Evolutionary conservation across 257 asterid genomes (phyloP).

Genomic region (Plectranthus barbatus): DNA sequence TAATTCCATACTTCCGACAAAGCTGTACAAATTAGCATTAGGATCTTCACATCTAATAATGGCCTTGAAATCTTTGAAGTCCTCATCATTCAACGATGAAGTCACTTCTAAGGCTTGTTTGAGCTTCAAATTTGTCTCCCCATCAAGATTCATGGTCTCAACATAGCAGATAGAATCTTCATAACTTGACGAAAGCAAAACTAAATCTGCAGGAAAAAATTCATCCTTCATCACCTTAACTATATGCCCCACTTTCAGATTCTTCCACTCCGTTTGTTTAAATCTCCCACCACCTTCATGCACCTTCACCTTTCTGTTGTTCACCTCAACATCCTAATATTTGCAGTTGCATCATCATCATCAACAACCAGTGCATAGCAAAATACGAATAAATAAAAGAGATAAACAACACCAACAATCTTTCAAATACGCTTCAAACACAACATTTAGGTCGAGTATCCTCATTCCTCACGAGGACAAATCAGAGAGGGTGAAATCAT

Average conservation of each 20-base stretch:
- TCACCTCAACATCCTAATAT: slow-evolving; percentile 53
- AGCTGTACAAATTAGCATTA: slow-evolving; percentile 53
- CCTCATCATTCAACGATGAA: slow-evolving; percentile 25
- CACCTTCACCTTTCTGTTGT: slow-evolving; percentile 52
- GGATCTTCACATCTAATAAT: slow-evolving; percentile 60
- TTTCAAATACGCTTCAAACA: not conserved
- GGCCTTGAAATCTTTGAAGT: slow-evolving; percentile 35
- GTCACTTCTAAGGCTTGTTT: slow-evolving; percentile 63
- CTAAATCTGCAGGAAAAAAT: slow-evolving; percentile 62
- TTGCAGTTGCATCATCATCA: slow-evolving; percentile 2
- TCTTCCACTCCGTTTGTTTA: slow-evolving; percentile 43
- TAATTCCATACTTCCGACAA: slow-evolving; percentile 54
- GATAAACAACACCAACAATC: not conserved
- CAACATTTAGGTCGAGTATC: not conserved
- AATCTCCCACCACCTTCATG: slow-evolving; percentile 38
- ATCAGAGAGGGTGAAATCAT: not conserved
- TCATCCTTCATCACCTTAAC: slow-evolving; percentile 63
- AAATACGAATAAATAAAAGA: not conserved
- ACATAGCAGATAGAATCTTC: slow-evolving; percentile 66
- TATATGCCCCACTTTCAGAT: slow-evolving; percentile 53
- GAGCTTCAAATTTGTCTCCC: slow-evolving; percentile 64
- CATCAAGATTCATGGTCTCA: slow-evolving; percentile 68
- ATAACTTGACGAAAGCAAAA: slow-evolving; percentile 56
- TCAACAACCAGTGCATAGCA: slow-evolving; percentile 1
- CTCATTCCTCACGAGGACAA: not conserved